These are phyloP conservation scores for Salisapilia sapeloensis DNA, from an alignment of 352 stramenopile genomes.

Conservation along the genomic window DNA sequence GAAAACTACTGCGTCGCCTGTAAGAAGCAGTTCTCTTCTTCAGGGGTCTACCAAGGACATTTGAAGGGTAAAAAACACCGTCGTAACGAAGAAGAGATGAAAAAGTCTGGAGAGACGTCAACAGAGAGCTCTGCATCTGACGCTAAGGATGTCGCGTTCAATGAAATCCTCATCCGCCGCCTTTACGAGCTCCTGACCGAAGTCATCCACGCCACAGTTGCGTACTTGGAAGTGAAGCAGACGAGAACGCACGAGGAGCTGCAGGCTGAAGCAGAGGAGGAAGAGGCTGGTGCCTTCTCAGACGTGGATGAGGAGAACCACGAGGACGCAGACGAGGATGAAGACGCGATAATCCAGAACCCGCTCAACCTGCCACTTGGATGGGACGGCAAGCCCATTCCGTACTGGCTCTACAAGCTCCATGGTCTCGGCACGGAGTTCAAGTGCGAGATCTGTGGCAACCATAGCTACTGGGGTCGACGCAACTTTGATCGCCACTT, in stretches of 20 bases:
- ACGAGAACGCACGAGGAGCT: slow-evolving; percentile 78
- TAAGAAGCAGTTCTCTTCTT: slow-evolving; percentile 55
- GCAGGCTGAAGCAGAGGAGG: slow-evolving; percentile 68
- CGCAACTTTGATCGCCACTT: slow-evolving; percentile 97
- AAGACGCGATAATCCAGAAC: slow-evolving; percentile 94
- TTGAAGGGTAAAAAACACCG: slow-evolving; percentile 70
- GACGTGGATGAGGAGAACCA: slow-evolving; percentile 65
- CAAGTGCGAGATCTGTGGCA: slow-evolving; percentile 99
- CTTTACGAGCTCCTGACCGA: slow-evolving; percentile 69
- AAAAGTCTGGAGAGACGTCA: slow-evolving; percentile 1
- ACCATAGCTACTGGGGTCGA: slow-evolving; percentile 95
- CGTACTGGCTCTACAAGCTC: slow-evolving; percentile 99
- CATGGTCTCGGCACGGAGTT: slow-evolving; percentile 97
- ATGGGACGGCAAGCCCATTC: slow-evolving; percentile 99
- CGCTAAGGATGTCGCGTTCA: slow-evolving; percentile 30
- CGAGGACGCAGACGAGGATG: slow-evolving; percentile 35
- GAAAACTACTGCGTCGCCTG: slow-evolving; percentile 34
- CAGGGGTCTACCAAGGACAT: slow-evolving; percentile 55
- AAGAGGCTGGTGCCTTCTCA: slow-evolving; percentile 73
- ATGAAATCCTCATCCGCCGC: slow-evolving; percentile 51
- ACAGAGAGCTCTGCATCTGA: slow-evolving; percentile 2
- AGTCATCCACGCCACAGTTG: slow-evolving; percentile 70
- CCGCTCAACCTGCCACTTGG: slow-evolving; percentile 96
- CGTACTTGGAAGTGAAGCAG: slow-evolving; percentile 77
- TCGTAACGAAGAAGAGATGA: slow-evolving; percentile 7